Percentiles rank a stretch among this genome's conserved stretches.
These are phyloP conservation scores for Suaeda aralocaspica DNA, from an alignment of 148 eudicot species.

Conservation along the genomic window DNA sequence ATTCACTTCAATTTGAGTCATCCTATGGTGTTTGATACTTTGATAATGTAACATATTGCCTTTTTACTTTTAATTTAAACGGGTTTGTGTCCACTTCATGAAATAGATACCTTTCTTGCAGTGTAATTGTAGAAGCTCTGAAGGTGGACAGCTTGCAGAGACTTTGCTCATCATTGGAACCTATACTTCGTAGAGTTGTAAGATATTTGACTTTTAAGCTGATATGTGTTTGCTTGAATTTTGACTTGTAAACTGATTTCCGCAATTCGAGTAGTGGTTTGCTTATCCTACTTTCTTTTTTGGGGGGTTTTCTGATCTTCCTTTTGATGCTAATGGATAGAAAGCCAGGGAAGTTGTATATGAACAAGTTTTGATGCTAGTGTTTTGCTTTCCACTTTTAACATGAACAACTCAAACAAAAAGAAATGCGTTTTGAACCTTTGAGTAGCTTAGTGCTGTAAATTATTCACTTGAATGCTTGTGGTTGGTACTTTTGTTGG, in stretches of 20 bases:
- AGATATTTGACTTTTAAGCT: conserved; percentile 29
- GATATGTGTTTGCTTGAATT: not conserved
- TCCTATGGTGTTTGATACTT: not conserved
- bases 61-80: not conserved
- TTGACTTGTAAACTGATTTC: not conserved
- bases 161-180: conserved; percentile 93
- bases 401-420: too few species aligned
- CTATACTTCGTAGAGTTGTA: conserved; percentile 98
- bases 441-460: not conserved
- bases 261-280: not conserved
- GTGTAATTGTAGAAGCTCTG: conserved; percentile 95
- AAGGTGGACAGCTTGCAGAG: conserved; percentile 96
- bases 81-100: not conserved
- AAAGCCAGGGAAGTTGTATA: too few species aligned
- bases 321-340: too few species aligned
- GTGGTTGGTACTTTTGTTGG: not conserved
- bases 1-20: not conserved
- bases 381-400: too few species aligned
- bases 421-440: not conserved
- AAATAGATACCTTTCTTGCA: conserved; percentile 33
- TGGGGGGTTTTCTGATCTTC: not conserved
- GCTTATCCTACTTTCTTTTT: too few species aligned
- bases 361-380: too few species aligned
- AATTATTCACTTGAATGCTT: not conserved
- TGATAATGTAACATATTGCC: not conserved